These are phyloP conservation scores for Colletotrichum acutatum DNA, from an alignment of 2,329 filamentous ascomycete genomes.

Conservation along the genomic window DNA sequence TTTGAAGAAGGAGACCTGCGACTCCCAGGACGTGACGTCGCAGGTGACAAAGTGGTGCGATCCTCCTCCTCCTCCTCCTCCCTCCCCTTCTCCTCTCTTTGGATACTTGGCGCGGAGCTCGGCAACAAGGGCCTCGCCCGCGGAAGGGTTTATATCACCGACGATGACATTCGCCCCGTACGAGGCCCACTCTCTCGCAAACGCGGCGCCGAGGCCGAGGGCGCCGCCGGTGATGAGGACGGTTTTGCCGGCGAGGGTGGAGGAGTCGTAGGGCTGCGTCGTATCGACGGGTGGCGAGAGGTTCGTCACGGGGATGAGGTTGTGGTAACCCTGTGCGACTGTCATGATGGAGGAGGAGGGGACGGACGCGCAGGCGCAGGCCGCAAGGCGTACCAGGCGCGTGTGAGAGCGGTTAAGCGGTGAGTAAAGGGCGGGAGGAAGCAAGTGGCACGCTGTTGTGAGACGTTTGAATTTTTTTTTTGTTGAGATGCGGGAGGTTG, in stretches of 20 bases:
- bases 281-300: constrained; percentile 59
- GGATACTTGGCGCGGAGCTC: constrained; percentile 55
- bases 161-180: constrained; percentile 70
- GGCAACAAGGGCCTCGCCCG: constrained; percentile 65
- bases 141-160: constrained; percentile 68
- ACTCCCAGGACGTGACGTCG: constrained; percentile 74
- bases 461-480: background rate
- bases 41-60: constrained; percentile 63
- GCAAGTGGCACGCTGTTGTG: background rate
- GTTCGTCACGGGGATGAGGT: constrained; percentile 26
- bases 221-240: constrained; percentile 74
- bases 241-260: constrained; percentile 62
- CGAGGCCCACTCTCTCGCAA: constrained; percentile 64
- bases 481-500: background rate
- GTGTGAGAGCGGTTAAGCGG: no score
- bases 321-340: constrained; percentile 23
- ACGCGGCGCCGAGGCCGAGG: constrained; percentile 67
- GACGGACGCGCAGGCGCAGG: no score
- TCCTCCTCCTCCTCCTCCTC: constrained; percentile 25
- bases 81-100: constrained; percentile 34
- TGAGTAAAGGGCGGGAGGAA: background rate
- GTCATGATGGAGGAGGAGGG: constrained; percentile 13
- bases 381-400: no score
- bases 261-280: constrained; percentile 53
- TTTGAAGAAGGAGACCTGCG: constrained; percentile 72